phyloP scores from a whole-genome alignment of 257 asterid species.

The Solanum chaucha region DNA sequence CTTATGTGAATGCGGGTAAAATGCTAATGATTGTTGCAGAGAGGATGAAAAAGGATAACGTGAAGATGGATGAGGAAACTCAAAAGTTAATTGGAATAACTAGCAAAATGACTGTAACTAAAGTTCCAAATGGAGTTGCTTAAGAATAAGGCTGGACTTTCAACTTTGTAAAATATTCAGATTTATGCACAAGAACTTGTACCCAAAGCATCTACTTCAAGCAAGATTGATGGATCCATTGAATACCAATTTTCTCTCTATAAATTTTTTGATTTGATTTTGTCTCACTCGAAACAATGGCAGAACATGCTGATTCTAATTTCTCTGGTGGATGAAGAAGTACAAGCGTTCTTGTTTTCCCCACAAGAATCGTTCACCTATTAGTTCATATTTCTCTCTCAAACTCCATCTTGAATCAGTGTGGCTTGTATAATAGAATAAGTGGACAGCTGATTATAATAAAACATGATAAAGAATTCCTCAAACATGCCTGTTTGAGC shows the following conservation, averaged over 20 bases:
- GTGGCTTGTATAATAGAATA: neutral
- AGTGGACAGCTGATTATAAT: neutral
- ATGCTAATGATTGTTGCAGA: too few relatives aligned
- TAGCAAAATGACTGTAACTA: constrained; percentile 5
- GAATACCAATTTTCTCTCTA: neutral
- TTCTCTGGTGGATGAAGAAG: neutral
- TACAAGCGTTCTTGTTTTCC: neutral
- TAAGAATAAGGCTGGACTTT: constrained; percentile 4
- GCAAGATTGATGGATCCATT: neutral
- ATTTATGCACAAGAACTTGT: neutral
- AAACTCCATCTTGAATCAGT: neutral
- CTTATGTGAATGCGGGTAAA: too few relatives aligned
- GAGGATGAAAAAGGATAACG: too few relatives aligned
- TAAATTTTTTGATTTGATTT: neutral
- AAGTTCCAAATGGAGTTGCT: constrained; percentile 36
- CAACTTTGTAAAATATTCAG: neutral
- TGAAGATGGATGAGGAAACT: too few relatives aligned
- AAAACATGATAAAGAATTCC: neutral
- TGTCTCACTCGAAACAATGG: neutral
- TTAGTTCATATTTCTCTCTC: too few relatives aligned
- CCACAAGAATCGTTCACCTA: neutral
- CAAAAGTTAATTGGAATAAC: too few relatives aligned
- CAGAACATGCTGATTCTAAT: neutral
- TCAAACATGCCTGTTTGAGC: neutral
- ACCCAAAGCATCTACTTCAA: neutral